A percentile compares a stretch with the other conserved stretches of the same genome.
Conservation (phyloP, 2,329 filamentous ascomycete genomes). For the Colletotrichum tabaci region DNA sequence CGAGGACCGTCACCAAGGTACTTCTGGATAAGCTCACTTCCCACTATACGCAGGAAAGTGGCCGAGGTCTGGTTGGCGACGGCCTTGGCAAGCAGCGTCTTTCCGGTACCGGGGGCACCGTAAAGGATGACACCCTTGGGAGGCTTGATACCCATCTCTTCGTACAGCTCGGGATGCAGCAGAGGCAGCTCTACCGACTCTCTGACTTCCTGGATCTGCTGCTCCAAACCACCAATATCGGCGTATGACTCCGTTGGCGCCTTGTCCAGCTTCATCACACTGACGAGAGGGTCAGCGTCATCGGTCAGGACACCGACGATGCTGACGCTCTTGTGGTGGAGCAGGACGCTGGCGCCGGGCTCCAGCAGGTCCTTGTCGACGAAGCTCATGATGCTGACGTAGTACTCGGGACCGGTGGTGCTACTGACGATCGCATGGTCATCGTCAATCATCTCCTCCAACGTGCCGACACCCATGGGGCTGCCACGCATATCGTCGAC, state of each 20-base stretch:
- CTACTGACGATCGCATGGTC: slow-evolving; percentile 99
- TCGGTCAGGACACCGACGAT: slow-evolving; percentile 98
- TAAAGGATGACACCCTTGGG: slow-evolving; percentile 99
- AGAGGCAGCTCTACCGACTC: slow-evolving; percentile 97
- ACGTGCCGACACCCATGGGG: slow-evolving; percentile 97
- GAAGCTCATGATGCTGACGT: slow-evolving; percentile 99
- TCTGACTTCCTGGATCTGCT: slow-evolving; percentile 96
- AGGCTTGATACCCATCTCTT: slow-evolving; percentile 99
- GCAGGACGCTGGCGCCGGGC: slow-evolving; percentile 92
- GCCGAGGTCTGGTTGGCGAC: slow-evolving; percentile 98
- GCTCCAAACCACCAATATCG: slow-evolving; percentile 96
- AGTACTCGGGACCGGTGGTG: slow-evolving; percentile 97
- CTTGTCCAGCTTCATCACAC: slow-evolving; percentile 99
- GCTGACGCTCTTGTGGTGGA: slow-evolving; percentile 98
- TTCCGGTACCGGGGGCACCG: slow-evolving; percentile 94
- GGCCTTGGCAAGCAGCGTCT: slow-evolving; percentile 98
- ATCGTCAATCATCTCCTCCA: slow-evolving; percentile 99
- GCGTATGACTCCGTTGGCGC: slow-evolving; percentile 98
- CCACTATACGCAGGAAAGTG: slow-evolving; percentile 97
- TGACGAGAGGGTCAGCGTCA: slow-evolving; percentile 94
- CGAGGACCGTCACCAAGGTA: slow-evolving; percentile 97
- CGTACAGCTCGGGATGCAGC: slow-evolving; percentile 96
- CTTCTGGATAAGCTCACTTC: slow-evolving; percentile 99
- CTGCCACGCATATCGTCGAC: slow-evolving; percentile 99
- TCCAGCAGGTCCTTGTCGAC: slow-evolving; percentile 99